Conservation (phyloP, 306 rosid species). For the Coriaria nepalensis region DNA sequence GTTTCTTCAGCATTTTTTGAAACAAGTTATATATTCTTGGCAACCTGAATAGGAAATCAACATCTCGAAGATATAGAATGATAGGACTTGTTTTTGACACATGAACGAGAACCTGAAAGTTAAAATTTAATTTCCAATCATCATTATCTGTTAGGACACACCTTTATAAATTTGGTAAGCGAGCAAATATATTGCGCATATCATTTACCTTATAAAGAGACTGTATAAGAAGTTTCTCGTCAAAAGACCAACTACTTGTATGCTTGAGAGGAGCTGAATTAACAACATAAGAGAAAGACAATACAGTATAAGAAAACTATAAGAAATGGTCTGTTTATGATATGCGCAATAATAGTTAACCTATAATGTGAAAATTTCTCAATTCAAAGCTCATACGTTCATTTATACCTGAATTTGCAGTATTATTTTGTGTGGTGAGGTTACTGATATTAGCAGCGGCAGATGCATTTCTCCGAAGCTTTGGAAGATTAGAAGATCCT, state of each 20-base stretch:
- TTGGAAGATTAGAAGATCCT: slow-evolving; percentile 35
- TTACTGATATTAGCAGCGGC: slow-evolving; percentile 63
- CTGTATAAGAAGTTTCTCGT: slow-evolving; percentile 75
- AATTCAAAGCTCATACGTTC: neutral
- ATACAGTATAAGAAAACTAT: neutral
- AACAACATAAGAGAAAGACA: slow-evolving; percentile 3
- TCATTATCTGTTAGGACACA: too few relatives aligned
- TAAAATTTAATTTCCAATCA: too few relatives aligned
- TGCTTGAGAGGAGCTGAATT: slow-evolving; percentile 54
- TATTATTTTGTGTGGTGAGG: slow-evolving; percentile 37
- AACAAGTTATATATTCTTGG: slow-evolving; percentile 55
- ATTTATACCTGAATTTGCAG: slow-evolving; percentile 39
- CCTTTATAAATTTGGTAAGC: neutral
- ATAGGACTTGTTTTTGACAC: slow-evolving; percentile 68
- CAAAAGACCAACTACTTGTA: slow-evolving; percentile 80
- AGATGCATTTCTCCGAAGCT: slow-evolving; percentile 73
- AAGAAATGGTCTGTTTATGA: neutral
- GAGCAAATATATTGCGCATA: slow-evolving; percentile 5
- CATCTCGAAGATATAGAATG: slow-evolving; percentile 74
- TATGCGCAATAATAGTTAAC: too few relatives aligned
- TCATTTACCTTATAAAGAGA: slow-evolving; percentile 64
- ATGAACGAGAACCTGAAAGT: slow-evolving; percentile 42
- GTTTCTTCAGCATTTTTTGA: slow-evolving; percentile 67
- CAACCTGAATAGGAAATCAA: slow-evolving; percentile 57
- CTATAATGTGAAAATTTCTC: neutral